A percentile compares a stretch with the other conserved stretches of the same genome.
Evolutionary conservation across 1,284 basidiomycete genomes (phyloP).

Genomic region (Polyporus tsugae): DNA sequence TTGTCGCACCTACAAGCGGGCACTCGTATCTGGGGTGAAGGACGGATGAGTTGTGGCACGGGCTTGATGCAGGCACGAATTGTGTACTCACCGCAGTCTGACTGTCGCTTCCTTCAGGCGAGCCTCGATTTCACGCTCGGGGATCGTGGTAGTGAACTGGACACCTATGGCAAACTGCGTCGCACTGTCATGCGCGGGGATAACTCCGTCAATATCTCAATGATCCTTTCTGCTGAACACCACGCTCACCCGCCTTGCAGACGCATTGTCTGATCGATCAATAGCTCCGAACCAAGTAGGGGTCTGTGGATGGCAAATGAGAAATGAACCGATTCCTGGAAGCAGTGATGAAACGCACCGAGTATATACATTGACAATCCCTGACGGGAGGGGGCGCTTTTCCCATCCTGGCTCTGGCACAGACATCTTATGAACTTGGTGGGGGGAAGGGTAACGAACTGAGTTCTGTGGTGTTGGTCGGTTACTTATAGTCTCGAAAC

Average conservation of each 20-base stretch:
- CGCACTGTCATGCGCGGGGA: not conserved
- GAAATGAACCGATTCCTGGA: not conserved
- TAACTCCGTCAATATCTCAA: not conserved
- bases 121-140: not conserved
- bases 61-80: not conserved
- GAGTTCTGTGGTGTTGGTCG: not conserved
- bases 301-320: not conserved
- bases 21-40: not conserved
- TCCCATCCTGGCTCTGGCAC: not conserved
- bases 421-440: not conserved
- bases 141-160: conserved; percentile 3
- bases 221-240: not conserved
- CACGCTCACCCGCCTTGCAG: not conserved
- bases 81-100: not conserved
- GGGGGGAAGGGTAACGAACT: not conserved
- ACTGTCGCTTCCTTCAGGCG: not conserved
- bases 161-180: conserved; percentile 3
- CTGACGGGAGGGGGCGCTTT: not conserved
- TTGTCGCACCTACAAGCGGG: conserved; percentile 1
- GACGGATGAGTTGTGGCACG: not conserved
- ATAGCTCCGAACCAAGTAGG: not conserved
- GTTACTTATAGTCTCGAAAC: not conserved
- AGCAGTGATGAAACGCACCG: not conserved
- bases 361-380: not conserved
- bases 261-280: conserved; percentile 2